Base-by-base conservation (phyloP, 371 early-diverging fungal species). In the Fennellomyces sp. region DNA sequence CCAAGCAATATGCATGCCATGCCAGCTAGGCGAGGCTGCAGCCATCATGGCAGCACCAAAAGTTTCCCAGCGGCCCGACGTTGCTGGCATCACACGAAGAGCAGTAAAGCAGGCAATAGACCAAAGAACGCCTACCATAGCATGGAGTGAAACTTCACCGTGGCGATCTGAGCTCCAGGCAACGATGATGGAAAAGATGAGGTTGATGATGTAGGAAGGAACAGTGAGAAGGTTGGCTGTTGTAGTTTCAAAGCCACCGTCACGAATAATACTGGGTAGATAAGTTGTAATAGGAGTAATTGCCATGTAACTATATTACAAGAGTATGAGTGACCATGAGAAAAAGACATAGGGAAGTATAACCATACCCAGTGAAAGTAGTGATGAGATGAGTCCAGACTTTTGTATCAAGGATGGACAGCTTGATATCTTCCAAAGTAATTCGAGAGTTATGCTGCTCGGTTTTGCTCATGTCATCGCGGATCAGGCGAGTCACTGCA, bases 401-500 rank as follows among this genome's bases (percentile, higher is more conserved):
- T 23, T 82, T 79, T n/a, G 73, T 75, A 57, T 74, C 73, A 2
- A 53, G 53, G 3, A 61, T 5, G 7, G 47, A 15, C 19, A 25
- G 10, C 27, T 54, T 61, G 47, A 53, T 17, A 31, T 61, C 61
- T 10, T 45, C 25, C 36, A 31, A 54, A 17, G 52, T 69, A n/a
- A 74, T 35, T 10, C 30, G 60, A 5, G 50, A 21, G 21, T 45
- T 45, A 31, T 77, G 45, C 36, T 77, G 77, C 2, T 69, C 81
- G 4, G 68, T 66, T 49, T 86, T 80, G 55, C 68, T 66, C 38
- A 70, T 50, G 47, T 84, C 83, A 54, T 84, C 86, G 8, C 79
- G 75, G 27, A 85, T 78, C 6, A 85, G 51, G 6, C 84, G 71
- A 5, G 84, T 83, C 10, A 83, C 75, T 15, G 83, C 83, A 55